These are phyloP conservation scores for Lonicera japonica DNA, from an alignment of 129 eudicot genomes.

Conservation along the genomic window DNA sequence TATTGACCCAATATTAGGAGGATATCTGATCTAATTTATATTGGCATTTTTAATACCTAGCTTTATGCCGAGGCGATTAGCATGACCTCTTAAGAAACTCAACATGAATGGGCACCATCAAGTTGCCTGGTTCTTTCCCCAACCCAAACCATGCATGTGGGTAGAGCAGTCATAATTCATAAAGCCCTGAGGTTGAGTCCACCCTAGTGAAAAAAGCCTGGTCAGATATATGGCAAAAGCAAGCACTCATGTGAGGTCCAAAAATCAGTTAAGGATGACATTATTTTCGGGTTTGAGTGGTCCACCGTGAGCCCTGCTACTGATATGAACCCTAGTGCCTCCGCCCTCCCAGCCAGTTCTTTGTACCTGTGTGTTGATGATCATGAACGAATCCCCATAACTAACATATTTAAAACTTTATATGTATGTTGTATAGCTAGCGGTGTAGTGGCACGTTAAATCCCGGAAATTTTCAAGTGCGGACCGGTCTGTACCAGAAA, in stretches of 20 bases:
- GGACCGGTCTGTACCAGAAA: no score
- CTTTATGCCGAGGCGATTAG: slow-evolving; percentile 69
- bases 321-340: slow-evolving; percentile 63
- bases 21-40: no score
- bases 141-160: slow-evolving; percentile 69
- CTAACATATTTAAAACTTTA: neutral
- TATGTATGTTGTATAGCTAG: no score
- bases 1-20: no score
- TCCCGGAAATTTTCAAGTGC: no score
- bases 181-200: slow-evolving; percentile 61
- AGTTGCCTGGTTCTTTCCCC: slow-evolving; percentile 74
- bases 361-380: slow-evolving; percentile 36
- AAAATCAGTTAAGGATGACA: slow-evolving; percentile 54
- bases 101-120: slow-evolving; percentile 66
- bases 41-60: slow-evolving; percentile 41
- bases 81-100: slow-evolving; percentile 59
- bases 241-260: slow-evolving; percentile 74
- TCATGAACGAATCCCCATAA: neutral
- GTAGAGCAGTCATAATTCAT: slow-evolving; percentile 71
- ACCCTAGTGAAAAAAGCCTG: slow-evolving; percentile 50
- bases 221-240: slow-evolving; percentile 51
- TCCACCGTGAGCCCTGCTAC: slow-evolving; percentile 58
- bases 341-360: slow-evolving; percentile 60
- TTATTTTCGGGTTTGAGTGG: slow-evolving; percentile 20
- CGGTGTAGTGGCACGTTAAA: no score